Evolutionary conservation across 1,139 yeast species (phyloP).

Genomic region (Komagataea norvegica): DNA sequence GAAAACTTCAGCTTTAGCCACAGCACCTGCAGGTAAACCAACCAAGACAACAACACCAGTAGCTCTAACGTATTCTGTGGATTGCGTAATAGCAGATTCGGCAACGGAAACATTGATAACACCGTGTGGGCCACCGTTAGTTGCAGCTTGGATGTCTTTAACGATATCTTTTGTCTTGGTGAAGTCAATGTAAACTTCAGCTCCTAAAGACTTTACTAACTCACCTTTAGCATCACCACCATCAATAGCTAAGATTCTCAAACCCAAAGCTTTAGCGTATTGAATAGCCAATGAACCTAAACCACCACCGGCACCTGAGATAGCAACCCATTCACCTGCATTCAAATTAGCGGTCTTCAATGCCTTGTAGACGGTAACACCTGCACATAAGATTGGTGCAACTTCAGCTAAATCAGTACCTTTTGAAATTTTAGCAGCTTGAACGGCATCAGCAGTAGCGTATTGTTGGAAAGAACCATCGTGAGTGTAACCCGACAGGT

Average conservation of each 20-base stretch:
- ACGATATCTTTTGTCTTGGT: slow-evolving; percentile 46
- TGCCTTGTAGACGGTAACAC: slow-evolving; percentile 64
- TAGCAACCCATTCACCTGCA: slow-evolving; percentile 59
- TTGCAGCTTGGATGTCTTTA: slow-evolving; percentile 41
- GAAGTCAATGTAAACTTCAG: slow-evolving; percentile 53
- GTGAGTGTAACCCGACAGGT: slow-evolving; percentile 61
- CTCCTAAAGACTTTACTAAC: slow-evolving; percentile 47
- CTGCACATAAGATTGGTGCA: slow-evolving; percentile 63
- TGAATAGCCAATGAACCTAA: slow-evolving; percentile 59
- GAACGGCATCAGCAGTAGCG: slow-evolving; percentile 62
- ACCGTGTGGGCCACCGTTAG: slow-evolving; percentile 62
- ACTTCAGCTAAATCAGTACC: slow-evolving; percentile 53
- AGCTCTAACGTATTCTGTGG: slow-evolving; percentile 51
- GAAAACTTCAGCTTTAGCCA: slow-evolving; percentile 50
- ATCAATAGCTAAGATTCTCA: slow-evolving; percentile 54
- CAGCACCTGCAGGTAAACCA: slow-evolving; percentile 61
- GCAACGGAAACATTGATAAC: slow-evolving; percentile 59
- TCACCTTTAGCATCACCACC: slow-evolving; percentile 57
- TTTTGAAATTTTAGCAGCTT: slow-evolving; percentile 53
- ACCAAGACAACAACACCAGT: slow-evolving; percentile 58
- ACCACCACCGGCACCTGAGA: slow-evolving; percentile 66
- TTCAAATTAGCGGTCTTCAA: slow-evolving; percentile 50
- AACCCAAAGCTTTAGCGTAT: slow-evolving; percentile 60
- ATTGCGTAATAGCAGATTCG: slow-evolving; percentile 50
- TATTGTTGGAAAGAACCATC: slow-evolving; percentile 66